A percentile compares a stretch with the other conserved stretches of the same genome.
phyloP scores from a whole-genome alignment of 108 stramenopile species.

The Cyclotella baltica region DNA sequence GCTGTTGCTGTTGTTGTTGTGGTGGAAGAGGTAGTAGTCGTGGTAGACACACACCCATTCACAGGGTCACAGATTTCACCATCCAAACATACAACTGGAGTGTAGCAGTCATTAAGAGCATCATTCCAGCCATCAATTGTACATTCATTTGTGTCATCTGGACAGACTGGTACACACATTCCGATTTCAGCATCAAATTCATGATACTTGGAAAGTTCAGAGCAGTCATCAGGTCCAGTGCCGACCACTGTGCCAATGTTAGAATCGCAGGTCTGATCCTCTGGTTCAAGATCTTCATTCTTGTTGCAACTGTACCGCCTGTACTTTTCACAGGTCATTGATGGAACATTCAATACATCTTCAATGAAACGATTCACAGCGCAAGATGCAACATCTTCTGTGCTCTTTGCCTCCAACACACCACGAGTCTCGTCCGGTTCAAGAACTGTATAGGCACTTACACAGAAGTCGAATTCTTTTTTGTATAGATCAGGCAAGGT shows the following conservation, averaged over 20 bases:
- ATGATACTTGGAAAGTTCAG: neutral
- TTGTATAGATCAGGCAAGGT: conserved; percentile 4
- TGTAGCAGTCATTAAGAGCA: conserved; percentile 1
- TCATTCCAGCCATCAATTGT: conserved; percentile 2
- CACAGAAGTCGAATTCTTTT: neutral
- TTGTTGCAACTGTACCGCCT: neutral
- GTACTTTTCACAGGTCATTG: conserved; percentile 2
- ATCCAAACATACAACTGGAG: neutral
- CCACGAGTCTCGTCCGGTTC: neutral
- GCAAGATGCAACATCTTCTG: conserved; percentile 1
- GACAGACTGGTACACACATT: neutral
- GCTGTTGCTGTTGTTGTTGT: too few relatives aligned
- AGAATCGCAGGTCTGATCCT: neutral
- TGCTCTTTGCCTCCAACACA: neutral
- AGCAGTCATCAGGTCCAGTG: neutral
- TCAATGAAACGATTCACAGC: conserved; percentile 9
- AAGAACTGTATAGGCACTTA: neutral
- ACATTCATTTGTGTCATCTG: neutral
- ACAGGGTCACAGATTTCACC: conserved; percentile 3
- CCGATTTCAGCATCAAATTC: neutral
- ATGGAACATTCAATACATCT: neutral
- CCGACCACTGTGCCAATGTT: neutral
- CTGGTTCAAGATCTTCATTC: conserved; percentile 13
- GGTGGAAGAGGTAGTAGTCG: neutral
- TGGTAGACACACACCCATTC: neutral